A percentile compares a stretch with the other conserved stretches of the same genome.
Conservation (phyloP, 345 rosid genomes). For the Dovyalis caffra region DNA sequence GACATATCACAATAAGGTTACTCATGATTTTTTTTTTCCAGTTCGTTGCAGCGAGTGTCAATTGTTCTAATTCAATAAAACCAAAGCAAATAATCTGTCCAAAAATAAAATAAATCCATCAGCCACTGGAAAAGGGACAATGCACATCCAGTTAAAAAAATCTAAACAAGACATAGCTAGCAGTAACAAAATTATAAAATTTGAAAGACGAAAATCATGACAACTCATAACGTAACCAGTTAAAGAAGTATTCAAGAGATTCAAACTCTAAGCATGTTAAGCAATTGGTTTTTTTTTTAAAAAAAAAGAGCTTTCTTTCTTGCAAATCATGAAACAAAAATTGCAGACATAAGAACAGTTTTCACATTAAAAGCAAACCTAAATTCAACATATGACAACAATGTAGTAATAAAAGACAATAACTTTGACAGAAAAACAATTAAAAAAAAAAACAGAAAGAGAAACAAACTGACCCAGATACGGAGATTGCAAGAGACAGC, state of each 20-base stretch:
- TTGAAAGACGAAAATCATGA: neutral
- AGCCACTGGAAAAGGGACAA: neutral
- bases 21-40: conserved; percentile 1
- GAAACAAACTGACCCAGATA: neutral
- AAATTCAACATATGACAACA: neutral
- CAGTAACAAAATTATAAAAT: neutral
- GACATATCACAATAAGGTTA: conserved; percentile 25
- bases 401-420: neutral
- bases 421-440: too few relatives aligned
- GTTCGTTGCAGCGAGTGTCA: neutral
- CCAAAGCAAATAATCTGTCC: neutral
- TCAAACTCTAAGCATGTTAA: neutral
- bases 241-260: neutral
- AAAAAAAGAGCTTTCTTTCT: neutral
- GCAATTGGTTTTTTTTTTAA: neutral
- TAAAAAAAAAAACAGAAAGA: neutral
- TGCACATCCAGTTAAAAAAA: neutral
- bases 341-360: neutral
- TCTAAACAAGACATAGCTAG: neutral
- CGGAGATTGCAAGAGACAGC: neutral
- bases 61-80: neutral
- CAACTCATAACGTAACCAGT: neutral
- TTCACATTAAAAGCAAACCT: neutral
- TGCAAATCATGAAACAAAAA: neutral
- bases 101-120: neutral